Evolutionary conservation across 345 rosid species (phyloP).

Genomic region (Eucalyptus viminalis): DNA sequence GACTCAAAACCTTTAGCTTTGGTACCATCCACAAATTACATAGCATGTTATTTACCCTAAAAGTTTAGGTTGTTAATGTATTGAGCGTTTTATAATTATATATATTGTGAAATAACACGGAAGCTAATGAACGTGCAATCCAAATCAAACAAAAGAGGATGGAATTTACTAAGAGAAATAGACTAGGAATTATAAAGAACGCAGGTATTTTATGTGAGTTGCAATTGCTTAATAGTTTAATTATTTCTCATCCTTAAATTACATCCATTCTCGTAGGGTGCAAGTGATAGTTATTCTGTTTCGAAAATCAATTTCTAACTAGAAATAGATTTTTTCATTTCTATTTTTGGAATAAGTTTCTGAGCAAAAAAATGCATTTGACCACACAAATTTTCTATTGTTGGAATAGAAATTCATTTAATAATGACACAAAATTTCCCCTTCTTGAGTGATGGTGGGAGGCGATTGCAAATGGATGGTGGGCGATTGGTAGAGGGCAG

Average conservation of each 20-base stretch:
- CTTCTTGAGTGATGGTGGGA: too few relatives aligned
- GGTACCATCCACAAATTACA: not conserved
- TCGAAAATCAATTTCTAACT: rapidly evolving
- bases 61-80: not conserved
- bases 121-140: not conserved
- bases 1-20: not conserved
- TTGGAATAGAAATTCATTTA: rapidly evolving
- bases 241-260: not conserved
- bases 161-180: not conserved
- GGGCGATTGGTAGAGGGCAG: too few relatives aligned
- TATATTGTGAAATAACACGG: rapidly evolving
- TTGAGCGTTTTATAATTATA: not conserved
- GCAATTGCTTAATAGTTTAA: not conserved
- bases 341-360: rapidly evolving
- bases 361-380: too few relatives aligned
- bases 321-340: rapidly evolving
- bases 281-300: rapidly evolving
- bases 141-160: not conserved
- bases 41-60: not conserved
- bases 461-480: rapidly evolving
- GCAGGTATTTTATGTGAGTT: not conserved
- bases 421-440: rapidly evolving
- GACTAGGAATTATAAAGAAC: not conserved
- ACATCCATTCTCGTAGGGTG: not conserved
- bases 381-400: rapidly evolving